Conservation (phyloP, 139 green algal genomes). For the Coccomyxa sp. region DNA sequence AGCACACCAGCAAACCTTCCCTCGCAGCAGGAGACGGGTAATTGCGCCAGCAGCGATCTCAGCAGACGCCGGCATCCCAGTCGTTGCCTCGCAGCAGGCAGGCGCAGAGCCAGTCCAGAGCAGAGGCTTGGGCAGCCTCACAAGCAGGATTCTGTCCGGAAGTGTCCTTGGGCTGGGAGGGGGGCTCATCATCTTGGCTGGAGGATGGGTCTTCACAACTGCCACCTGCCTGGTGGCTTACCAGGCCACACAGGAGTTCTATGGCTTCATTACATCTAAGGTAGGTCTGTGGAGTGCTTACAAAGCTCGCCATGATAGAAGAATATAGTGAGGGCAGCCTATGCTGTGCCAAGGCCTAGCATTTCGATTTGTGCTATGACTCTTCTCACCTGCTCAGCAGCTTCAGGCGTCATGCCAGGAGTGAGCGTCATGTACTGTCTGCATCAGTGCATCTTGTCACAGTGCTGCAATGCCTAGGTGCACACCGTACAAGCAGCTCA, state of each 20-base stretch:
- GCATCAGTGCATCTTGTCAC: no score
- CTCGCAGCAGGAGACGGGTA: not conserved
- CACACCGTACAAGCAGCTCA: not conserved
- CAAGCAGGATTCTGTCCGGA: conserved; percentile 57
- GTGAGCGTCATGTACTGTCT: no score
- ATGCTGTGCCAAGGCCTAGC: no score
- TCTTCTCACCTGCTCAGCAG: no score
- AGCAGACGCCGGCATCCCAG: conserved; percentile 9
- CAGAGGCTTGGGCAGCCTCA: conserved; percentile 24
- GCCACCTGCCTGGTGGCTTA: conserved; percentile 61
- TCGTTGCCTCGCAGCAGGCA: not conserved
- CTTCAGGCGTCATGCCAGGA: no score
- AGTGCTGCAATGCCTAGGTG: no score
- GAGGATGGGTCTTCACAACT: conserved; percentile 52
- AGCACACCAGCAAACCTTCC: not conserved
- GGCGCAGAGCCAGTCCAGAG: not conserved
- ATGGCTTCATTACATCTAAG: conserved; percentile 57
- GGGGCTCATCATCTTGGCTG: conserved; percentile 50
- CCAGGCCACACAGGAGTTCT: conserved; percentile 53
- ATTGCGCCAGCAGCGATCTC: conserved; percentile 1
- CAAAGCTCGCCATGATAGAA: no score
- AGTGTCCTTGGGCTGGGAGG: conserved; percentile 46
- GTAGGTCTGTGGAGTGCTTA: no score
- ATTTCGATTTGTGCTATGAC: no score
- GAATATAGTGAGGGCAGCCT: no score